Evolutionary conservation across 345 rosid species (phyloP), one percentile per base, ranked within the genome.

Genomic region (Salix viminalis): DNA sequence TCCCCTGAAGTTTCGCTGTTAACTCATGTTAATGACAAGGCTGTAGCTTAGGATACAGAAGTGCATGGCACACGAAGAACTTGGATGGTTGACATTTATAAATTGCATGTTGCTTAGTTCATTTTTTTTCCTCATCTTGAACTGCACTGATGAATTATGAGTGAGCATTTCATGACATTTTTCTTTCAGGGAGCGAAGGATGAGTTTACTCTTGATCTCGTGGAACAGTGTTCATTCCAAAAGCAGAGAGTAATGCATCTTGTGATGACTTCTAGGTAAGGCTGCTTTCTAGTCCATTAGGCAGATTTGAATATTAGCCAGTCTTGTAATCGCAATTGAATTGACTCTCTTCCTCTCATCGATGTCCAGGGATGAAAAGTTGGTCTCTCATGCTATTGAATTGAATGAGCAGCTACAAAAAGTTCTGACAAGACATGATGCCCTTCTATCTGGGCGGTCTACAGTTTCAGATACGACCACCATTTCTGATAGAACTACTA

Each of bases 121-220:
- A 16, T 41, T 16, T 9, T 54, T 72, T 32, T 11, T 64, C 0
- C 13, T 5, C 15, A 2, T 5, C 13, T 70, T 69, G 21, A 73
- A 68, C 15, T 71, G 75, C 69, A 77, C 58, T 37, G 41, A 34
- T 70, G 60, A 61, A 64, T 65, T 62, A 66, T 41, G 44, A 71
- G 42, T 42, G 58, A 32, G 41, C 37, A 44, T 41, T 41, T 44
- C 7, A 7, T 56, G n/a, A 24, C 65, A 26, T 77, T 82, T 13
- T 81, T 76, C 70, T 87, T 77, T 75, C 77, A 93, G 99, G 94
- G 87, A 72, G 97, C 89, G 67, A 91, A 84, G 82, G 94, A 91
- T 81, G 97, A 96, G 84, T 96, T 96, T 81, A 92, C 99, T 60
- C 97, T 96, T 81, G 99, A 96, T 88, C 99, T 96, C 68, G 98